Conservation (phyloP, 306 rosid genomes). For the Castanospermum australe region DNA sequence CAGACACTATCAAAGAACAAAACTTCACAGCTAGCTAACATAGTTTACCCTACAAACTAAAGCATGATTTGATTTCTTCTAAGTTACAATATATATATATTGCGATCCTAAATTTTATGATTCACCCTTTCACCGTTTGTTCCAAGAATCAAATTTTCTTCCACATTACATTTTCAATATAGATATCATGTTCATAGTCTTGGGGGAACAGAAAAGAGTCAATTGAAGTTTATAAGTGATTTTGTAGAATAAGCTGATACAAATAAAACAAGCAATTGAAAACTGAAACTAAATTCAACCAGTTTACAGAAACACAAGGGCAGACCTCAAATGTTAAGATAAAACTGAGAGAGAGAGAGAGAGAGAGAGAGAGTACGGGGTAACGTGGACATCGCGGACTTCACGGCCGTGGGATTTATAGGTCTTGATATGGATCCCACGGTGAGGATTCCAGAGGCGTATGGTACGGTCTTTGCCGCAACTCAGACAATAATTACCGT, state of each 20-base stretch:
- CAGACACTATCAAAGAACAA: neutral
- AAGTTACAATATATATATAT: neutral
- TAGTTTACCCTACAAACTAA: neutral
- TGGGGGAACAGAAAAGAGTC: no score
- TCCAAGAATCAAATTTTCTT: neutral
- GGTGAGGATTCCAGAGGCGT: conserved; percentile 97
- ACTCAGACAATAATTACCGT: conserved; percentile 79
- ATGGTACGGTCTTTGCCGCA: conserved; percentile 92
- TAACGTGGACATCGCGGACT: conserved; percentile 86
- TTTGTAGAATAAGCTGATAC: no score
- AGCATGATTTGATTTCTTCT: neutral
- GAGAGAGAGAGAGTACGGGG: conserved; percentile 39
- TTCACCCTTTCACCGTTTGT: neutral
- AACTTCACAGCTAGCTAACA: neutral
- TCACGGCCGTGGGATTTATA: conserved; percentile 92
- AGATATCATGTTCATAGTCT: neutral
- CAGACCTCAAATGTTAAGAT: no score
- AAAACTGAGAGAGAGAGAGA: neutral
- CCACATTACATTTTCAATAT: neutral
- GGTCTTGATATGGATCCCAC: conserved; percentile 87
- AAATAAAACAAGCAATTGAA: no score
- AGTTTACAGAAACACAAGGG: no score
- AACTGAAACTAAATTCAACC: no score
- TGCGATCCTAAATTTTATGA: neutral
- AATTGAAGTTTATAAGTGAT: no score